Percentiles rank a stretch among this genome's conserved stretches.
These are phyloP conservation scores for Graphilbum ipis-grandicollis DNA, from an alignment of 2,329 filamentous ascomycete genomes.

Conservation along the genomic window DNA sequence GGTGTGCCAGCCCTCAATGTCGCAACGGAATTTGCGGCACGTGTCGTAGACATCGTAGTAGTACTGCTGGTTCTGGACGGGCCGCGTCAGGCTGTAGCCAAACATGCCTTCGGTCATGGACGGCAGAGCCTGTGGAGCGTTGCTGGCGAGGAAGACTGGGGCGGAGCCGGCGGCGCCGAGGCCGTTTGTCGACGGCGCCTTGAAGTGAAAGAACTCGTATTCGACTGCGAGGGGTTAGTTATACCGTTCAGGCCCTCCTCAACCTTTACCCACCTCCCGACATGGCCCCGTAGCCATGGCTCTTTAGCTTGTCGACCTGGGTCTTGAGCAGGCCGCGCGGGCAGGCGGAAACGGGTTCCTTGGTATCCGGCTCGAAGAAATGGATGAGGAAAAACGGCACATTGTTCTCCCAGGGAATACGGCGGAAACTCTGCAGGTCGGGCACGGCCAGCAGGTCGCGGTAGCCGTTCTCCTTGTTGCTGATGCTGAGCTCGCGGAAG, in stretches of 20 bases:
- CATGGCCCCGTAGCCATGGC: constrained; percentile 63
- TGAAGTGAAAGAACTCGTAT: constrained; percentile 91
- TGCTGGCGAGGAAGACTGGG: constrained; percentile 54
- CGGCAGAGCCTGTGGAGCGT: constrained; percentile 57
- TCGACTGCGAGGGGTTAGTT: too few relatives aligned
- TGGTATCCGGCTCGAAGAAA: constrained; percentile 68
- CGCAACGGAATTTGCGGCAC: constrained; percentile 59
- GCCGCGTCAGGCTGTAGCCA: constrained; percentile 75
- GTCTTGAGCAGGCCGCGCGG: constrained; percentile 59
- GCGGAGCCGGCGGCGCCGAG: constrained; percentile 33
- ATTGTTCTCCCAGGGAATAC: constrained; percentile 83
- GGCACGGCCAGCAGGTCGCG: constrained; percentile 69
- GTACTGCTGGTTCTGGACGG: constrained; percentile 81
- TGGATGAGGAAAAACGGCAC: constrained; percentile 72
- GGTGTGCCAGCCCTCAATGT: constrained; percentile 90
- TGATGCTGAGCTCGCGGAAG: constrained; percentile 67
- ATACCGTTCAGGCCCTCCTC: too few relatives aligned
- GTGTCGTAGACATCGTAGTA: constrained; percentile 77
- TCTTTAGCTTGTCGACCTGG: constrained; percentile 48
- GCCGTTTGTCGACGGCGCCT: constrained; percentile 33
- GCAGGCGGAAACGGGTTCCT: constrained; percentile 55
- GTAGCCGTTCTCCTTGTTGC: constrained; percentile 83
- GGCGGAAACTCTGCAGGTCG: constrained; percentile 58
- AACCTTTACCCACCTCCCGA: constrained; percentile 48
- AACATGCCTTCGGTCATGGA: constrained; percentile 88